Percentiles rank a stretch among this genome's conserved stretches.
Conservation (phyloP, 2,329 filamentous ascomycete species). For the Fusarium denticulatum region DNA sequence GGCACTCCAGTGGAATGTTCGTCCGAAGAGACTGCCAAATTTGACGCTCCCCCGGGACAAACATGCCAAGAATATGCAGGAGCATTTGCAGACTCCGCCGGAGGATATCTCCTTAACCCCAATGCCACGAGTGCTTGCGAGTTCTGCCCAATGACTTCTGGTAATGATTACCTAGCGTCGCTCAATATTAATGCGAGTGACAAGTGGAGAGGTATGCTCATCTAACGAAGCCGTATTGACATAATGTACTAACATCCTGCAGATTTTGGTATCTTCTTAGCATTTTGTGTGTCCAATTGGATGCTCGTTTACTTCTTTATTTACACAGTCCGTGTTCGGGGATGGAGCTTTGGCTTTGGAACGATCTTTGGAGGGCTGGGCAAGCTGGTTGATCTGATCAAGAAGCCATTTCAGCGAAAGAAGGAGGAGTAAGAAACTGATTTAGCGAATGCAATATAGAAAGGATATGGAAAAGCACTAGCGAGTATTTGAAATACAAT, state of each 20-base stretch:
- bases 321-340: conserved; percentile 74
- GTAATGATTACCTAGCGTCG: conserved; percentile 70
- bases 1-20: conserved; percentile 53
- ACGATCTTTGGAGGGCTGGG: conserved; percentile 30
- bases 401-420: conserved; percentile 36
- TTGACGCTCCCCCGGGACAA: conserved; percentile 71
- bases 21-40: conserved; percentile 46
- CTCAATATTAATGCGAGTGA: conserved; percentile 61
- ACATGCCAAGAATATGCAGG: conserved; percentile 74
- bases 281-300: conserved; percentile 77
- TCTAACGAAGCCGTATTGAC: background rate
- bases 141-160: conserved; percentile 71
- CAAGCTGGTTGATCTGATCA: conserved; percentile 30
- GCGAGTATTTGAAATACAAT: background rate
- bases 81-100: conserved; percentile 57
- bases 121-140: conserved; percentile 68
- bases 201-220: conserved; percentile 65
- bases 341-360: conserved; percentile 77
- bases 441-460: background rate
- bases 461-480: background rate
- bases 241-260: background rate
- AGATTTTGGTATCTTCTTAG: conserved; percentile 76
- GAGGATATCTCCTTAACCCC: conserved; percentile 72
- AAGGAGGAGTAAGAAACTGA: background rate
- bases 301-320: conserved; percentile 80